phyloP scores from a whole-genome alignment of 129 eudicot species.

The Sambucus nigra region DNA sequence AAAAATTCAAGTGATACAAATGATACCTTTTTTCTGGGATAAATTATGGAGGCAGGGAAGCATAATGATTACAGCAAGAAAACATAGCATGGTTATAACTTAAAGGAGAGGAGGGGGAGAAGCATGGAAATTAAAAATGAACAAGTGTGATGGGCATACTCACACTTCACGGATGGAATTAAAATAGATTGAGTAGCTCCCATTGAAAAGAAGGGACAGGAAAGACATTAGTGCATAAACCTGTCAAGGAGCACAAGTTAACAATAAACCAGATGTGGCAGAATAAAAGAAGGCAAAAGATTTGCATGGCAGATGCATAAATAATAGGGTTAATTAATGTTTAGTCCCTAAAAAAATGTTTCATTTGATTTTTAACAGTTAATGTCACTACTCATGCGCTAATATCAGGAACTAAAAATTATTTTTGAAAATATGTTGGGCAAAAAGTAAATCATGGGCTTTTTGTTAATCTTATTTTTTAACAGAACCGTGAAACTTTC shows the following conservation, averaged over 20 bases:
- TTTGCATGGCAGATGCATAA: not conserved
- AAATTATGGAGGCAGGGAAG: not conserved
- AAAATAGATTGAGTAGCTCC: conserved; percentile 16
- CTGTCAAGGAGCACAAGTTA: conserved; percentile 20
- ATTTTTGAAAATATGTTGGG: too few species aligned
- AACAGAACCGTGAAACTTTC: too few species aligned
- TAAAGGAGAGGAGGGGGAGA: not conserved
- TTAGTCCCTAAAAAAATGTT: too few species aligned
- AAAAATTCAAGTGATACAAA: too few species aligned
- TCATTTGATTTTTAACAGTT: too few species aligned
- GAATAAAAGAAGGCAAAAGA: not conserved
- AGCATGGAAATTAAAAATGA: not conserved
- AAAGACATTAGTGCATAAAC: conserved; percentile 87
- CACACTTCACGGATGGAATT: conserved; percentile 15
- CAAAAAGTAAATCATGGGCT: too few species aligned
- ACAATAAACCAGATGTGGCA: not conserved
- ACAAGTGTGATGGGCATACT: not conserved
- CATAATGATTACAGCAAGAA: not conserved
- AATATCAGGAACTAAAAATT: too few species aligned
- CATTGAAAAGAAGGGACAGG: conserved; percentile 49
- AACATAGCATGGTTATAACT: not conserved
- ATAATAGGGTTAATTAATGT: too few species aligned
- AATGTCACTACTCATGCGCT: too few species aligned
- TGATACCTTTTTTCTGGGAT: not conserved
- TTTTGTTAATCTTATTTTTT: too few species aligned